Percentiles rank a stretch among this genome's conserved stretches.
Evolutionary conservation across 331 rosid species (phyloP).

Genomic region (Malus hybrid): DNA sequence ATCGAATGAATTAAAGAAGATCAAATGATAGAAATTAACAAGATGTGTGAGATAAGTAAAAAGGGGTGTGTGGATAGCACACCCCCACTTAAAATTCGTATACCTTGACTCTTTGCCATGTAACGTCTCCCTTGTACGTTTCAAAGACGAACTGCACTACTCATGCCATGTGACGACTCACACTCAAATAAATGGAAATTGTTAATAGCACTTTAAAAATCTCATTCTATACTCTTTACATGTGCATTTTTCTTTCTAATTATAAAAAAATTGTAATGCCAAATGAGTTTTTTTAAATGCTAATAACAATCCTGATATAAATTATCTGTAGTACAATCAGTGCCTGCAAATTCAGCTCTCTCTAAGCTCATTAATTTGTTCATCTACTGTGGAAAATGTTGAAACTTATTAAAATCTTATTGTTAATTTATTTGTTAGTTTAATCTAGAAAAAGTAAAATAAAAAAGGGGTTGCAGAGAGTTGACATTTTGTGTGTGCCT

Average conservation of each 20-base stretch:
- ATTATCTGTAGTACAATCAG: neutral
- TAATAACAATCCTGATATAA: too few species aligned
- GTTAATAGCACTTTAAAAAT: too few species aligned
- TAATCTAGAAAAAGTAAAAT: neutral
- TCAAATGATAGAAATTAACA: too few species aligned
- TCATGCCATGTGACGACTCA: too few species aligned
- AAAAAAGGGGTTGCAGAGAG: slow-evolving; percentile 20
- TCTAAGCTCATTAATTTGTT: slow-evolving; percentile 5
- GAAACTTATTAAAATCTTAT: neutral
- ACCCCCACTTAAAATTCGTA: neutral
- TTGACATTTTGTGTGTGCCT: slow-evolving; percentile 44
- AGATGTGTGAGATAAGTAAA: too few species aligned
- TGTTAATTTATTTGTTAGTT: neutral
- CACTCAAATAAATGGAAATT: too few species aligned
- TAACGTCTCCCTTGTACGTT: slow-evolving; percentile 24
- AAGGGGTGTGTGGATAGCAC: too few species aligned
- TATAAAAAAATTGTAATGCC: too few species aligned
- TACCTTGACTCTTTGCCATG: slow-evolving; percentile 31
- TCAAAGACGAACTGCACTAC: slow-evolving; percentile 11
- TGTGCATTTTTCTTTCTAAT: too few species aligned
- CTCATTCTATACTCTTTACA: too few species aligned
- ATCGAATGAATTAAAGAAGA: too few species aligned
- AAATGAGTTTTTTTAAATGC: too few species aligned
- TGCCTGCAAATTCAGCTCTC: slow-evolving; percentile 12
- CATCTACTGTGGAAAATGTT: slow-evolving; percentile 18